Percentiles rank a stretch among this genome's conserved stretches.
These are phyloP conservation scores for Phaeomoniella chlamydospora DNA, from an alignment of 2,329 filamentous ascomycete species.

Conservation along the genomic window DNA sequence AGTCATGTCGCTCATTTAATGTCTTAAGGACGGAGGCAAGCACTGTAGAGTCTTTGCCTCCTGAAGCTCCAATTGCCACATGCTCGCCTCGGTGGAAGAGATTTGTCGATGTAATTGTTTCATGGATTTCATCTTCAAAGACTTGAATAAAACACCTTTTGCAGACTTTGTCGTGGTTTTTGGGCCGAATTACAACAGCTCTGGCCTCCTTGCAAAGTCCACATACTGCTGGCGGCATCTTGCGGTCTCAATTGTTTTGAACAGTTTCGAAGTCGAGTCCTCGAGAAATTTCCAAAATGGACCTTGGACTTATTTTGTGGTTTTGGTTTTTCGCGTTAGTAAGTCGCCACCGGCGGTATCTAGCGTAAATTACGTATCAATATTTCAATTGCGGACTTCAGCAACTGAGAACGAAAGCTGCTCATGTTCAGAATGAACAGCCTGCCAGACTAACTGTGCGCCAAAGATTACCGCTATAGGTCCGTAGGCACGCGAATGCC, in stretches of 20 bases:
- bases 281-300: neutral
- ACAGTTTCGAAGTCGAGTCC: neutral
- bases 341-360: neutral
- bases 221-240: slow-evolving; percentile 67
- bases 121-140: slow-evolving; percentile 88
- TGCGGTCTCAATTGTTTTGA: too few relatives aligned
- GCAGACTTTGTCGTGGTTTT: slow-evolving; percentile 90
- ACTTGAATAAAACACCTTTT: slow-evolving; percentile 71
- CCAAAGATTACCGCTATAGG: too few relatives aligned
- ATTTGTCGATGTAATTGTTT: slow-evolving; percentile 70
- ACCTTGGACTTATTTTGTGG: neutral
- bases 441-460: too few relatives aligned
- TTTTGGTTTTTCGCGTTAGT: neutral
- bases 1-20: slow-evolving; percentile 76
- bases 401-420: neutral
- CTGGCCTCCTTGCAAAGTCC: slow-evolving; percentile 60
- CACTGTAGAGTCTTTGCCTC: slow-evolving; percentile 94
- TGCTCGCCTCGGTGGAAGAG: slow-evolving; percentile 74
- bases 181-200: slow-evolving; percentile 82
- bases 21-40: slow-evolving; percentile 90
- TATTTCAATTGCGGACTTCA: neutral
- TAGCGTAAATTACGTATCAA: neutral
- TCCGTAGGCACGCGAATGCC: neutral
- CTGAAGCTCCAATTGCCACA: slow-evolving; percentile 88
- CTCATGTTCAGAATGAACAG: too few relatives aligned